phyloP scores from a whole-genome alignment of 768 basidiomycete genomes.

The Lactarius quietus region DNA sequence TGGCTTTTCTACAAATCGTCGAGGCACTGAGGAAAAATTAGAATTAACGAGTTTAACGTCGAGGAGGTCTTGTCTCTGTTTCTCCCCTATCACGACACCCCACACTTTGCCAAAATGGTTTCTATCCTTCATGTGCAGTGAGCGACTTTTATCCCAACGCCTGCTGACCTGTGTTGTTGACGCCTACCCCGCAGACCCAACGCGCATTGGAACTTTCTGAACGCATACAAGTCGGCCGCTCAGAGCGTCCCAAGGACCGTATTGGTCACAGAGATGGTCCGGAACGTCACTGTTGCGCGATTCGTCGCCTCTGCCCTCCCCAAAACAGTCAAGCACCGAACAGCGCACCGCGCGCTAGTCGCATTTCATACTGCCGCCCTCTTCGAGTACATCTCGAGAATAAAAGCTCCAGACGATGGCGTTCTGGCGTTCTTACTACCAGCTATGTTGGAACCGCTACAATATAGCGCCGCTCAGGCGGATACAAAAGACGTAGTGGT shows the following conservation, averaged over 20 bases:
- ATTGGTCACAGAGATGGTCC: slow-evolving; percentile 74
- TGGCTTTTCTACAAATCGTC: neutral
- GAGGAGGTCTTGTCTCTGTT: slow-evolving; percentile 74
- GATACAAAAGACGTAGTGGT: slow-evolving; percentile 52
- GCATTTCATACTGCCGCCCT: slow-evolving; percentile 79
- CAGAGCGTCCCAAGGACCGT: slow-evolving; percentile 68
- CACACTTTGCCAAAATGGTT: slow-evolving; percentile 91
- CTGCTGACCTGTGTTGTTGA: neutral
- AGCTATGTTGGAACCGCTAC: slow-evolving; percentile 57
- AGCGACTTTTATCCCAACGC: slow-evolving; percentile 27
- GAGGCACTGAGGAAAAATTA: slow-evolving; percentile 32
- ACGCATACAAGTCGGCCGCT: slow-evolving; percentile 72
- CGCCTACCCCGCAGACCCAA: slow-evolving; percentile 44
- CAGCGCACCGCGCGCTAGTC: slow-evolving; percentile 59
- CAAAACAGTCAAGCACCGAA: slow-evolving; percentile 43
- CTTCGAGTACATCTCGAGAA: slow-evolving; percentile 71
- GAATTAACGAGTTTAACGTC: slow-evolving; percentile 92
- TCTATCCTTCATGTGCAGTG: slow-evolving; percentile 79
- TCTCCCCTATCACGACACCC: slow-evolving; percentile 91
- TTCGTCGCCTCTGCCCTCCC: slow-evolving; percentile 68
- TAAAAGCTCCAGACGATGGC: slow-evolving; percentile 58
- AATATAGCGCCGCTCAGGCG: slow-evolving; percentile 19
- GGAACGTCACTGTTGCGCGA: slow-evolving; percentile 65
- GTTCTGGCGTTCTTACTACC: slow-evolving; percentile 62
- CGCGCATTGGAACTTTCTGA: slow-evolving; percentile 63